Conservation (phyloP, 1,284 basidiomycete genomes). For the Microbotryomycetes sp. region DNA sequence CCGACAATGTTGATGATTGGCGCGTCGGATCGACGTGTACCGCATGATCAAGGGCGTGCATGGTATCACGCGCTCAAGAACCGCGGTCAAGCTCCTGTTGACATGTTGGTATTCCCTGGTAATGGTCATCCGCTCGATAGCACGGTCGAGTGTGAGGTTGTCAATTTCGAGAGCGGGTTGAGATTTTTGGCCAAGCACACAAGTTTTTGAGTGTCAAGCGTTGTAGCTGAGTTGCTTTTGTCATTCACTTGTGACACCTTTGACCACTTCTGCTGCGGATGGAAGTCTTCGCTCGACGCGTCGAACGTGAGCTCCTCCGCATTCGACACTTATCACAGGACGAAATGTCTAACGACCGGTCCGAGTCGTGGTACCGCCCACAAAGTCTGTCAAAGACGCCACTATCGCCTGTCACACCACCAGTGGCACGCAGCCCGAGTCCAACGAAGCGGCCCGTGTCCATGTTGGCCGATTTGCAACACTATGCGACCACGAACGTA, state of each 20-base stretch:
- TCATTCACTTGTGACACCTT: too few species aligned
- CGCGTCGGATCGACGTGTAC: slow-evolving; percentile 56
- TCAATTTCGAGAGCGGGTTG: slow-evolving; percentile 20
- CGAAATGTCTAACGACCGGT: too few species aligned
- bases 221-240: too few species aligned
- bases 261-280: too few species aligned
- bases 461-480: background rate
- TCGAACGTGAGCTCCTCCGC: too few species aligned
- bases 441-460: background rate
- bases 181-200: slow-evolving; percentile 20
- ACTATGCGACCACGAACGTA: too few species aligned
- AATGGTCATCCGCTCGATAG: slow-evolving; percentile 57
- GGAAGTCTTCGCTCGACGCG: too few species aligned
- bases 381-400: background rate
- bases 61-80: slow-evolving; percentile 60
- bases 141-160: slow-evolving; percentile 28
- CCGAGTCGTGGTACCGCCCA: too few species aligned
- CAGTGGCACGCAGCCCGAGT: background rate
- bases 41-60: slow-evolving; percentile 56
- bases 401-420: background rate
- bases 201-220: background rate
- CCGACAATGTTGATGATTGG: slow-evolving; percentile 60
- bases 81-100: slow-evolving; percentile 44
- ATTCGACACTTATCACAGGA: too few species aligned
- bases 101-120: slow-evolving; percentile 58